phyloP scores from a whole-genome alignment of 371 early-diverging fungal species.

The Mucor mucedo region DNA sequence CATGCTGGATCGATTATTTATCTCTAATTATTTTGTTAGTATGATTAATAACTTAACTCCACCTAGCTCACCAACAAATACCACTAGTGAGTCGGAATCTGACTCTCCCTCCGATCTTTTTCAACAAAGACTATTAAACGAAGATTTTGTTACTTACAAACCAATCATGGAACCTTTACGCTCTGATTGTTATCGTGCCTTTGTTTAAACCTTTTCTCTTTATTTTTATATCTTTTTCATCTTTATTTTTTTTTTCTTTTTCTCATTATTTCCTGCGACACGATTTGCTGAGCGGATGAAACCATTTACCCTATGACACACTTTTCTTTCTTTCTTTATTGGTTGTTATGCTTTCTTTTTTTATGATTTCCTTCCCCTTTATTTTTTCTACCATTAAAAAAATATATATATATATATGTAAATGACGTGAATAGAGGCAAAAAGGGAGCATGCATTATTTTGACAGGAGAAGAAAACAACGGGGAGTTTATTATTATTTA shows the following conservation, averaged over 20 bases:
- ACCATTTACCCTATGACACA: background rate
- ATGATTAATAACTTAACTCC: conserved; percentile 5
- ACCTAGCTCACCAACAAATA: conserved; percentile 8
- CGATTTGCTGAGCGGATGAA: background rate
- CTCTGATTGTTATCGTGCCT: background rate
- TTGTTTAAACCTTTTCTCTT: background rate
- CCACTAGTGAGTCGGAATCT: conserved; percentile 36
- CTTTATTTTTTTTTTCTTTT: background rate
- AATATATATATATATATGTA: background rate
- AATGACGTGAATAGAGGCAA: background rate
- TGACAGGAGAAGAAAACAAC: background rate
- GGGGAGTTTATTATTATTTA: background rate
- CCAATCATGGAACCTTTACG: background rate
- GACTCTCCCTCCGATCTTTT: conserved; percentile 39
- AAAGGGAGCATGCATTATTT: background rate
- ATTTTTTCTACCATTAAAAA: background rate
- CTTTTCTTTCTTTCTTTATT: background rate
- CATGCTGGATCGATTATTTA: background rate
- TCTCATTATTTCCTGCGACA: background rate
- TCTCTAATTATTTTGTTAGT: background rate
- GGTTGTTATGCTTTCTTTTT: background rate
- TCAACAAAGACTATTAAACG: background rate
- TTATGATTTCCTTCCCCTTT: background rate
- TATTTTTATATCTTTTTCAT: background rate
- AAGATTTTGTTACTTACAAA: conserved; percentile 15